A percentile compares a stretch with the other conserved stretches of the same genome.
Conservation (phyloP, 2,329 filamentous ascomycete genomes). For the Boeremia lycopersici region DNA sequence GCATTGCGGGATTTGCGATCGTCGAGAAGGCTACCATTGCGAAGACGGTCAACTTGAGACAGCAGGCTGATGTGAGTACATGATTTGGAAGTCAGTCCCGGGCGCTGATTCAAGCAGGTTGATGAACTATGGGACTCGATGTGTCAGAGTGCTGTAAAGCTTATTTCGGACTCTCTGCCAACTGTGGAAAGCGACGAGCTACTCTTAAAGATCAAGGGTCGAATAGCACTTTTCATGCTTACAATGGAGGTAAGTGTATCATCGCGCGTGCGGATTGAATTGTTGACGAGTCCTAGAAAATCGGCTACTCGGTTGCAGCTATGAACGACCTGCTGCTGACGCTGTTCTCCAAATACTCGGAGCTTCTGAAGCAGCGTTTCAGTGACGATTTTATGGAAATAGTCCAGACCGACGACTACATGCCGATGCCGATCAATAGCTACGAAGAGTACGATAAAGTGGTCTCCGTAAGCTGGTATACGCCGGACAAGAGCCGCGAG, state of each 20-base stretch:
- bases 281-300: conserved; percentile 63
- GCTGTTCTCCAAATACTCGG: conserved; percentile 92
- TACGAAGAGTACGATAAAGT: conserved; percentile 94
- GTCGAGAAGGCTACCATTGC: conserved; percentile 94
- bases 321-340: conserved; percentile 86
- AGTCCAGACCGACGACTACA: conserved; percentile 94
- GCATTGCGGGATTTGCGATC: conserved; percentile 94
- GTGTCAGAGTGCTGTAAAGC: conserved; percentile 82
- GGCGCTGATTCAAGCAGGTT: conserved; percentile 60
- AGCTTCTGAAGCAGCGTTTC: conserved; percentile 86
- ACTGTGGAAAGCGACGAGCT: conserved; percentile 87
- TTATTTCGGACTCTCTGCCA: conserved; percentile 79
- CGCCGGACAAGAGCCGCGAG: conserved; percentile 76
- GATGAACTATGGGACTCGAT: conserved; percentile 99
- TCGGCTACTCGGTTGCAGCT: conserved; percentile 82
- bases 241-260: conserved; percentile 81
- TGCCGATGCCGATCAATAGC: conserved; percentile 97
- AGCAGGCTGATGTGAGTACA: conserved; percentile 74
- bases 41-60: conserved; percentile 78
- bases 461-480: conserved; percentile 94
- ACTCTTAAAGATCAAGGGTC: conserved; percentile 91
- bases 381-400: conserved; percentile 95
- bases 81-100: too few species aligned
- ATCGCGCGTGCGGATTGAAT: background rate
- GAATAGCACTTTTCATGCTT: conserved; percentile 92